Percentiles rank a stretch among this genome's conserved stretches.
Evolutionary conservation across 2,329 filamentous ascomycete genomes (phyloP).

Genomic region (Diaporthe sp.): DNA sequence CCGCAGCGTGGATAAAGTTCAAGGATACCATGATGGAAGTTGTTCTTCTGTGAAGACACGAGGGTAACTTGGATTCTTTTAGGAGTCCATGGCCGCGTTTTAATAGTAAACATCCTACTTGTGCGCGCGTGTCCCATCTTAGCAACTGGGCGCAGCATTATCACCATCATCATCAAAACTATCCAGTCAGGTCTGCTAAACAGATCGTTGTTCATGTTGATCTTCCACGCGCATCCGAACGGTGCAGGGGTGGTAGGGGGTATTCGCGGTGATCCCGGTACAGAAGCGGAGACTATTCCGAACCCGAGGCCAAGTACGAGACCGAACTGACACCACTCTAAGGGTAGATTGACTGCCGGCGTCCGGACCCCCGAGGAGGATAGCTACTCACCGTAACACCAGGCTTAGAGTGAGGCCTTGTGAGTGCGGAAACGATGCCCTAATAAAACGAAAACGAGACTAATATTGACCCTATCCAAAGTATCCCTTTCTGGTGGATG

Average conservation of each 20-base stretch:
- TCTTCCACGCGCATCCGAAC: background rate
- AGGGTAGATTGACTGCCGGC: background rate
- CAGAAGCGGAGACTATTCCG: background rate
- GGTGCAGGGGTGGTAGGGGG: background rate
- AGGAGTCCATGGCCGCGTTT: background rate
- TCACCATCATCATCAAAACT: background rate
- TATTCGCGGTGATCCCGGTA: background rate
- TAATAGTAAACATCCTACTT: background rate
- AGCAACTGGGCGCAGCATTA: background rate
- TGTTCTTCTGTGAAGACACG: background rate
- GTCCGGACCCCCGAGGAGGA: background rate
- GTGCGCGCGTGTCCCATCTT: background rate
- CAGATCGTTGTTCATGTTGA: background rate
- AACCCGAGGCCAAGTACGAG: background rate
- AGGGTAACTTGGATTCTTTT: background rate
- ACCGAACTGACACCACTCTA: background rate
- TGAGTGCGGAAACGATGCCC: background rate
- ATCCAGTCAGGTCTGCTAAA: background rate
- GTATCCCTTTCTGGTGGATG: too few relatives aligned
- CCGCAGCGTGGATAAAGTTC: background rate
- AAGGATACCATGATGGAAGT: background rate
- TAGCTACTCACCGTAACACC: background rate
- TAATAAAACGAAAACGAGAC: background rate
- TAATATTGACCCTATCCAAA: too few relatives aligned
- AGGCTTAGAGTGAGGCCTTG: background rate